Base-by-base conservation (phyloP, 768 basidiomycete genomes). In the Suillus ampliporus region DNA sequence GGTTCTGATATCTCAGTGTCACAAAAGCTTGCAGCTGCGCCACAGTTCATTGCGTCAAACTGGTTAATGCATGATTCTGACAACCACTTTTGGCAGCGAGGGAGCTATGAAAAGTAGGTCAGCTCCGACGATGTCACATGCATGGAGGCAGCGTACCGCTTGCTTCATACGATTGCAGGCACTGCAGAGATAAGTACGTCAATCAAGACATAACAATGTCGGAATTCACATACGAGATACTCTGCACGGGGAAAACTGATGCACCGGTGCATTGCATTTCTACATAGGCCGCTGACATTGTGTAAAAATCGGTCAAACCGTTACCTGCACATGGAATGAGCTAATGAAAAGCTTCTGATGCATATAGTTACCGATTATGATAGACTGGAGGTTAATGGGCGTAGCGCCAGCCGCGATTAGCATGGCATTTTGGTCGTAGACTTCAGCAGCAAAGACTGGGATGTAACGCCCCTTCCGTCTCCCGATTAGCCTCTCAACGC, bases 21-120 rank as follows among this genome's bases (percentile, higher is more conserved):
- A 71, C 93, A 95, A 71, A 93, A 93, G 44, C 65, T 72, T 52
- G 84, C 78, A 8, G 92, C 90, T 17, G 88, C 91, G 10, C 79
- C 76, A 67, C 93, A 95, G 66, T 83, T 80, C 64, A 91, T 84
- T 7, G 79, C 72, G 69, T 95, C 92, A 64, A 87, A 89, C 15
- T 77, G 77, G 61, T 90, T 82, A 48, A 93, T 79, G 65, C 93
- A 95, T 40, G 80, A 79, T 38, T 80, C 76, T 19, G 81, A 74
- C 64, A 88, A 79, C 64, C 82, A 82, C 64, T 82, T 82, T 66
- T 87, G 77, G 73, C 93, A 95, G 43, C 88, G 84, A 34, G 91
- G 89, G 15, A 94, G 79, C 89, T 91, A 66, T 28, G n/a, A 8
- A 46, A 19, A 63, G 26, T 41, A 40, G 17, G 43, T 56, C 38